A percentile compares a stretch with the other conserved stretches of the same genome.
Conservation (phyloP, 169 alveolate genomes). For the Cryptosporidium bovis region DNA sequence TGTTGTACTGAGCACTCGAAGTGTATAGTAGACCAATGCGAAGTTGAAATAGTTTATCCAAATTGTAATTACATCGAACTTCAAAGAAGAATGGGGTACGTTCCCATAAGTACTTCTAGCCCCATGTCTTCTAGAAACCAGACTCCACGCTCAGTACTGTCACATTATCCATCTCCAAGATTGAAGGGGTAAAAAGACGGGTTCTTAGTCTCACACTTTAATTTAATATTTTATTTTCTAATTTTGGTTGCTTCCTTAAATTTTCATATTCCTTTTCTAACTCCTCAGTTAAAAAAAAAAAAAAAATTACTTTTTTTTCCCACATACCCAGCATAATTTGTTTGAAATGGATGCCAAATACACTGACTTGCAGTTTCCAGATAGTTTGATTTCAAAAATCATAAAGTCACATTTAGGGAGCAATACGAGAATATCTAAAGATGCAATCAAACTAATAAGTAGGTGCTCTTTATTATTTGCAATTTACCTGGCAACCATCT, state of each 20-base stretch:
- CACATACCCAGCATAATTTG: neutral
- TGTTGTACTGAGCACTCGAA: constrained; percentile 47
- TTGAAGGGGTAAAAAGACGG: neutral
- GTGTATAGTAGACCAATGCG: constrained; percentile 62
- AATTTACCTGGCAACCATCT: constrained; percentile 43
- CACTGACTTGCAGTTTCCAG: constrained; percentile 21
- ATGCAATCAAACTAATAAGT: constrained; percentile 30
- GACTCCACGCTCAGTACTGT: constrained; percentile 55
- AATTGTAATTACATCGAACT: constrained; percentile 4
- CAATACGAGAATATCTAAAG: constrained; percentile 20
- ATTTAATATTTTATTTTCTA: no score
- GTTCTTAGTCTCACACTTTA: no score
- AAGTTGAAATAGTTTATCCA: constrained; percentile 65
- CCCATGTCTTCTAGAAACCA: constrained; percentile 65
- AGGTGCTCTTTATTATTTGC: constrained; percentile 58
- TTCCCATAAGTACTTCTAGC: constrained; percentile 57
- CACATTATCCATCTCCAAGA: constrained; percentile 51
- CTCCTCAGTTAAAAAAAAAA: constrained; percentile 14
- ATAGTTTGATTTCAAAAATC: constrained; percentile 15
- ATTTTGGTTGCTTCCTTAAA: no score
- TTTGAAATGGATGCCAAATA: neutral
- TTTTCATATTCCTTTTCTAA: no score
- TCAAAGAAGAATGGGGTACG: constrained; percentile 66
- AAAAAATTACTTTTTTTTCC: neutral
- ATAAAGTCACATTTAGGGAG: neutral